These are phyloP conservation scores for Alternaria triticimaculans DNA, from an alignment of 2,329 filamentous ascomycete genomes.

Conservation along the genomic window DNA sequence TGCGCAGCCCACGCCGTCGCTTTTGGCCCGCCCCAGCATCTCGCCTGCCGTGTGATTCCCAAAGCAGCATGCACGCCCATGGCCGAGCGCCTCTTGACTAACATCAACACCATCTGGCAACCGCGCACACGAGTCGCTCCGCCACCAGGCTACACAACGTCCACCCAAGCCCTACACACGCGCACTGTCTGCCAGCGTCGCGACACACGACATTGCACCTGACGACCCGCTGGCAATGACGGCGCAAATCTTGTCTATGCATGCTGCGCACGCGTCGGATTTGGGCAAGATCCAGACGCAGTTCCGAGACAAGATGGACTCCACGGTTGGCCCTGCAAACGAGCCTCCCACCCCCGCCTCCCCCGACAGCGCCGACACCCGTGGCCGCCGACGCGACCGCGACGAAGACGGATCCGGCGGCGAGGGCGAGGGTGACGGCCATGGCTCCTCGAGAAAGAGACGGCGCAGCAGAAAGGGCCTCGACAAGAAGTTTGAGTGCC, in stretches of 20 bases:
- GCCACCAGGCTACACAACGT: constrained; percentile 26
- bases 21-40: constrained; percentile 5
- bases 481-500: constrained; percentile 76
- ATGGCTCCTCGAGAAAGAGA: constrained; percentile 59
- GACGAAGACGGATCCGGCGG: constrained; percentile 37
- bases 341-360: constrained; percentile 44
- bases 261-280: constrained; percentile 45
- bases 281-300: constrained; percentile 44
- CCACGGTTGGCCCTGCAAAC: constrained; percentile 27
- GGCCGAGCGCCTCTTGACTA: constrained; percentile 27
- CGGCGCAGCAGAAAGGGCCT: constrained; percentile 77
- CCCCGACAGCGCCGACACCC: constrained; percentile 42
- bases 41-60: constrained; percentile 15
- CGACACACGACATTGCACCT: constrained; percentile 12
- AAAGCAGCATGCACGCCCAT: constrained; percentile 29
- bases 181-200: constrained; percentile 13
- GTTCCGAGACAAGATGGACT: constrained; percentile 46
- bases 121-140: constrained; percentile 24
- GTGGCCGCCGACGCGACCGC: constrained; percentile 49
- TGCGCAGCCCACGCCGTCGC: constrained; percentile 1
- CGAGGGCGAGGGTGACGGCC: constrained; percentile 36
- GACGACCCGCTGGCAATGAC: constrained; percentile 39
- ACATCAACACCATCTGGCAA: constrained; percentile 12
- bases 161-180: constrained; percentile 21
- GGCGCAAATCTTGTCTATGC: constrained; percentile 49